Evolutionary conservation across 2,329 filamentous ascomycete genomes (phyloP).

Genomic region (Xylariaceae sp.): DNA sequence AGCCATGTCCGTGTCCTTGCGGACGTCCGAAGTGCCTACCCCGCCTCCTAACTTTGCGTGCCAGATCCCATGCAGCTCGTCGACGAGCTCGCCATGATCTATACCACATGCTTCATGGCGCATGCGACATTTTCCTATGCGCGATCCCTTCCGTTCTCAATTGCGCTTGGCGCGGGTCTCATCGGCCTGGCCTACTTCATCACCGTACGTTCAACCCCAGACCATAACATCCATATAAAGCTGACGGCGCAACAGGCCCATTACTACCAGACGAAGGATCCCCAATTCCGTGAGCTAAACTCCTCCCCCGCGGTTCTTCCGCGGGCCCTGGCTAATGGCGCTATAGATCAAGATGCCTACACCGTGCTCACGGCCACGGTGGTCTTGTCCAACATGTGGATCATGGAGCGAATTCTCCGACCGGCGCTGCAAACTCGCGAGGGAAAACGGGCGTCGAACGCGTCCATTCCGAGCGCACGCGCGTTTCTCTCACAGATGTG

Average conservation of each 20-base stretch:
- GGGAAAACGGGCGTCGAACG: conserved; percentile 42
- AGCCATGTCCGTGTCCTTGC: not conserved
- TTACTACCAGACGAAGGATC: conserved; percentile 78
- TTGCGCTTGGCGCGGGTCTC: conserved; percentile 52
- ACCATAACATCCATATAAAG: not conserved
- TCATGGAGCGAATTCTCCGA: conserved; percentile 55
- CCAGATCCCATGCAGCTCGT: conserved; percentile 56
- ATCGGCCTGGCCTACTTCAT: conserved; percentile 59
- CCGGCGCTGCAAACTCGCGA: conserved; percentile 43
- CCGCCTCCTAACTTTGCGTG: conserved; percentile 1
- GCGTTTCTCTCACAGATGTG: conserved; percentile 60
- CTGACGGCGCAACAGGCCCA: conserved; percentile 33
- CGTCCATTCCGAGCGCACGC: conserved; percentile 27
- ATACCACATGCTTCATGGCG: conserved; percentile 52
- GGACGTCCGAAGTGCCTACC: not conserved
- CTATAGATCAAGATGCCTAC: conserved; percentile 49
- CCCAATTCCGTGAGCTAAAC: conserved; percentile 67
- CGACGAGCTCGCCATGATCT: conserved; percentile 57
- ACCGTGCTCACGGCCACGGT: conserved; percentile 65
- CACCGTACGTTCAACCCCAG: conserved; percentile 50
- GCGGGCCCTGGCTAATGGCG: conserved; percentile 4
- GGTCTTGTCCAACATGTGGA: conserved; percentile 67
- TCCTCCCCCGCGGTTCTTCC: not conserved
- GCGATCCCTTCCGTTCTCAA: conserved; percentile 45
- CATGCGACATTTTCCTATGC: conserved; percentile 69